Evolutionary conservation across 352 stramenopile species (phyloP).

Genomic region (Globisporangium emineosum): DNA sequence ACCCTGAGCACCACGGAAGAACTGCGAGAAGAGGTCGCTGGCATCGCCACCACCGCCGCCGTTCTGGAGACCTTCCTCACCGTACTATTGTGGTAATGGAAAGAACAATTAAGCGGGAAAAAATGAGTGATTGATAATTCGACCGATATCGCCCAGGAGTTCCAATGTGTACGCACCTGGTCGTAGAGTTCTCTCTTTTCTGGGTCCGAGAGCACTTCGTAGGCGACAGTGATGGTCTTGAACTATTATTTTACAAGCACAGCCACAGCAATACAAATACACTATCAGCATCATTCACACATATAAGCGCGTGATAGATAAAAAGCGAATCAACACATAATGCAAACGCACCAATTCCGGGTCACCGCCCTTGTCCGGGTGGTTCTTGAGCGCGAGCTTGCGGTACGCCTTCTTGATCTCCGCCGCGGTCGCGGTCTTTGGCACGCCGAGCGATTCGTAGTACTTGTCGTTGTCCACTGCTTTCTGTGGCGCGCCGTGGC

Average conservation of each 20-base stretch:
- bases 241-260: constrained; percentile 45
- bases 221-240: constrained; percentile 93
- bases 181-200: constrained; percentile 89
- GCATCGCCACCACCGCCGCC: constrained; percentile 67
- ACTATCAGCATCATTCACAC: constrained; percentile 7
- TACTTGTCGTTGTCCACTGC: constrained; percentile 86
- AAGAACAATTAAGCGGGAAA: background rate
- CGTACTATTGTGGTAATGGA: constrained; percentile 87
- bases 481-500: constrained; percentile 43
- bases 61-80: constrained; percentile 96
- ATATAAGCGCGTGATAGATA: background rate
- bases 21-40: constrained; percentile 96
- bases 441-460: constrained; percentile 85
- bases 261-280: background rate
- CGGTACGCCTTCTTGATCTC: constrained; percentile 92
- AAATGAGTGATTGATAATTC: background rate
- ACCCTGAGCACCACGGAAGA: constrained; percentile 90
- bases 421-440: constrained; percentile 75
- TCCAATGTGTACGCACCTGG: constrained; percentile 28
- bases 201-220: constrained; percentile 96
- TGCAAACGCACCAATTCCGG: constrained; percentile 73
- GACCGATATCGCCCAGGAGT: background rate
- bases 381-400: constrained; percentile 92
- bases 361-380: constrained; percentile 99
- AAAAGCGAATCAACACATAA: background rate